Conservation (phyloP, 2,329 filamentous ascomycete species). For the Phaeosphaeriaceae sp. region DNA sequence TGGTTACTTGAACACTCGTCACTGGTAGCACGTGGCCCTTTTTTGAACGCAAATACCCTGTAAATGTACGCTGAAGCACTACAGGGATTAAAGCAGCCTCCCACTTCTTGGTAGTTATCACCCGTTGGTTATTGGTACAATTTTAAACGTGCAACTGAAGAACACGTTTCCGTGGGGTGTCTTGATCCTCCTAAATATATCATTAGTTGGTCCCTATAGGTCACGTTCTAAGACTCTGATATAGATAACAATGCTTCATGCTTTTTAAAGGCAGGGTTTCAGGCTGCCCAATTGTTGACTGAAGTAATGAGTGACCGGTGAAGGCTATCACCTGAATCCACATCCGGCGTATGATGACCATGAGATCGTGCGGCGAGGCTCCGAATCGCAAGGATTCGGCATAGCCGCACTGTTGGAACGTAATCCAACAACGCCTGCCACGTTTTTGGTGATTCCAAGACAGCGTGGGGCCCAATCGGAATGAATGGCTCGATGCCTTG, state of each 20-base stretch:
- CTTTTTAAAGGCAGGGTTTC: not conserved
- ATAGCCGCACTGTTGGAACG: not conserved
- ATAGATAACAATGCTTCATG: too few relatives aligned
- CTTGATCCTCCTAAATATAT: too few relatives aligned
- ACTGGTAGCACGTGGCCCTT: not conserved
- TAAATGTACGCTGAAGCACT: not conserved
- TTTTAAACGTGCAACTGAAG: not conserved
- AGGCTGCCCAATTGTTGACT: not conserved
- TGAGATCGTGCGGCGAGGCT: too few relatives aligned
- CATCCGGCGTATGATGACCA: not conserved
- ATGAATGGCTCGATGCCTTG: not conserved
- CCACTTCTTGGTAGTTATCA: constrained; percentile 3
- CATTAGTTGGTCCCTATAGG: too few relatives aligned
- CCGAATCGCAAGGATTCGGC: not conserved
- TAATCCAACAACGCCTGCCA: constrained; percentile 13
- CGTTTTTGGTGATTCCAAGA: constrained; percentile 3
- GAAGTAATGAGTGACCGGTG: not conserved
- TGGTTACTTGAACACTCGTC: not conserved
- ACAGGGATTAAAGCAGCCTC: constrained; percentile 6
- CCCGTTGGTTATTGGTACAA: constrained; percentile 2
- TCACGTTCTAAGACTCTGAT: too few relatives aligned
- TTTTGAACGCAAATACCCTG: not conserved
- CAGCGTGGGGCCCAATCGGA: constrained; percentile 8
- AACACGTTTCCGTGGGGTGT: not conserved
- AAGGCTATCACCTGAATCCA: not conserved